Evolutionary conservation across 2,329 filamentous ascomycete species (phyloP).

Genomic region (Thelonectria rubi): DNA sequence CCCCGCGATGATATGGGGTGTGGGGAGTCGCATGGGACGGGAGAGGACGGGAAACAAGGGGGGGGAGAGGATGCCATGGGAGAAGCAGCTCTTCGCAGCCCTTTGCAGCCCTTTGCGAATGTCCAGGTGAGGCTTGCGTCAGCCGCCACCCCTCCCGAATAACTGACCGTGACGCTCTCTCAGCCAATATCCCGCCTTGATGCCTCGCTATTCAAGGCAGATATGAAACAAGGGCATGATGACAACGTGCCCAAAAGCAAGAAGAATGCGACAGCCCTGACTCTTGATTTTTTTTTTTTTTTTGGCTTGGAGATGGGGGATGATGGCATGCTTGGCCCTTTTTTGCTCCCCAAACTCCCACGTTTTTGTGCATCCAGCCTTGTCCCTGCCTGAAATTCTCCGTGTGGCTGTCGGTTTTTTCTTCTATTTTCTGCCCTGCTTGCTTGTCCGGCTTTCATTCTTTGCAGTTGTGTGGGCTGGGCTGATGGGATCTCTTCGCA

Average conservation of each 20-base stretch:
- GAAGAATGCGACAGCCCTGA: no score
- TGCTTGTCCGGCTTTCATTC: neutral
- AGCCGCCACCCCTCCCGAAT: neutral
- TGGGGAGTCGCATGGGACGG: neutral
- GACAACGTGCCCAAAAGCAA: no score
- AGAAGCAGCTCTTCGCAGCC: no score
- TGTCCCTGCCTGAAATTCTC: conserved; percentile 11
- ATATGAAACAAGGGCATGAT: no score
- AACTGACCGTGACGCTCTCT: no score
- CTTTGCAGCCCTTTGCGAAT: neutral
- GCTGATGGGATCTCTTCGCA: neutral
- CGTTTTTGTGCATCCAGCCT: conserved; percentile 7
- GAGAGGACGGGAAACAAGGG: neutral
- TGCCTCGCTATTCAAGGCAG: no score
- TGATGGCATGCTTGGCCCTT: no score
- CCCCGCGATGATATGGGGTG: neutral
- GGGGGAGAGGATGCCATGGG: no score
- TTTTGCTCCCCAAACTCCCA: no score
- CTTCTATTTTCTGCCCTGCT: neutral
- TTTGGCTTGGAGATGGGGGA: no score
- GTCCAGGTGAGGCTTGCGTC: neutral
- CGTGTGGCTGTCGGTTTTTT: conserved; percentile 3
- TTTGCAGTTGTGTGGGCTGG: conserved; percentile 1
- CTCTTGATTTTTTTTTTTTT: no score
- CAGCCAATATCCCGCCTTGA: no score